phyloP scores from a whole-genome alignment of 2,329 filamentous ascomycete genomes.

The Aspergillus fumigatus region DNA sequence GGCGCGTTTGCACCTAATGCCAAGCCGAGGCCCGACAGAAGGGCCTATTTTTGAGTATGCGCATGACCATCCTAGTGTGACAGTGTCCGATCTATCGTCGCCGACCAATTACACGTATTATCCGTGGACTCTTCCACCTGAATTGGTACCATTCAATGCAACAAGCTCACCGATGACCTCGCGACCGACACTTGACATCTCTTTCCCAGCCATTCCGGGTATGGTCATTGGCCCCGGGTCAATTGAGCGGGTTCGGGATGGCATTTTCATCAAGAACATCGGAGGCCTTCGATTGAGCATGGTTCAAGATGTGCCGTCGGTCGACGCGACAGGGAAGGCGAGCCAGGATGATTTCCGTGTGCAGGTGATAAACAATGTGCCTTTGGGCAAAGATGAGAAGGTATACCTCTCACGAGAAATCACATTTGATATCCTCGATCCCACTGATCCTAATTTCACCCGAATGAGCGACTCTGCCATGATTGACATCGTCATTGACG shows the following conservation, averaged over 20 bases:
- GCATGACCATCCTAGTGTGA: conserved; percentile 51
- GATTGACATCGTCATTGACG: conserved; percentile 68
- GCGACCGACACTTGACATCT: conserved; percentile 66
- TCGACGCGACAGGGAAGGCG: conserved; percentile 7
- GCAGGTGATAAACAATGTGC: conserved; percentile 73
- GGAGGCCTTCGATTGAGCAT: conserved; percentile 53
- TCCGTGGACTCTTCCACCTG: conserved; percentile 82
- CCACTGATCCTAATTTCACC: conserved; percentile 76
- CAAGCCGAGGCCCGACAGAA: conserved; percentile 54
- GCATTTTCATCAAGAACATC: conserved; percentile 57
- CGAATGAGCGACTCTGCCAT: conserved; percentile 67
- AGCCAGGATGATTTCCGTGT: conserved; percentile 49
- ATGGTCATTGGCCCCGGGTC: conserved; percentile 44
- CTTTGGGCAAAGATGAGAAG: conserved; percentile 81
- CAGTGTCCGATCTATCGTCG: conserved; percentile 51
- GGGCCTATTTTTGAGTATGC: conserved; percentile 53
- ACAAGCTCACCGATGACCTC: conserved; percentile 69
- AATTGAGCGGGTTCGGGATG: conserved; percentile 55
- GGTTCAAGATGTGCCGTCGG: conserved; percentile 43
- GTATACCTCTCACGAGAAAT: conserved; percentile 75
- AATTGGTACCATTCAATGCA: conserved; percentile 70
- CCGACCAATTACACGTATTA: conserved; percentile 79
- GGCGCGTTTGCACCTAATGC: conserved; percentile 73
- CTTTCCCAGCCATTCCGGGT: conserved; percentile 56
- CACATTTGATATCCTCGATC: conserved; percentile 61